Evolutionary conservation across 495 filamentous ascomycete species (phyloP).

Genomic region (Penicillium parvum): DNA sequence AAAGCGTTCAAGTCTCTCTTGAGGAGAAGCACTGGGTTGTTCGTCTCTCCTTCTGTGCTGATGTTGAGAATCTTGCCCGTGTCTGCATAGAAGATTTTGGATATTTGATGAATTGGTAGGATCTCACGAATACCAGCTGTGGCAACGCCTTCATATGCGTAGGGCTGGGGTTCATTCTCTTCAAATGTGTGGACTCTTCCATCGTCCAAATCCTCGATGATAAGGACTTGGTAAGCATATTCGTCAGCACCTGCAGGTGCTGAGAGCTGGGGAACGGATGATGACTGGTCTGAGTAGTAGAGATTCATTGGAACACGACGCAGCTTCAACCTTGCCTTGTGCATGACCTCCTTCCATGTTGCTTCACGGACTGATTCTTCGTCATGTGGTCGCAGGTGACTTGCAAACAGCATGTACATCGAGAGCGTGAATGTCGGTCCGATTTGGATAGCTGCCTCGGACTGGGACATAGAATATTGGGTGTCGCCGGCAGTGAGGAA

Average conservation of each 20-base stretch:
- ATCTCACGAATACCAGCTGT: slow-evolving; percentile 77
- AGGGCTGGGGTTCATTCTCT: slow-evolving; percentile 55
- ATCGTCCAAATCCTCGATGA: slow-evolving; percentile 92
- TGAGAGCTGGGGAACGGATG: slow-evolving; percentile 41
- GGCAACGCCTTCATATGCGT: slow-evolving; percentile 63
- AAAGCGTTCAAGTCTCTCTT: slow-evolving; percentile 77
- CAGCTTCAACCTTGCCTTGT: slow-evolving; percentile 85
- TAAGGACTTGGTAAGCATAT: slow-evolving; percentile 83
- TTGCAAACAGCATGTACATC: slow-evolving; percentile 93
- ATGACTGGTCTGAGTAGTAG: slow-evolving; percentile 20
- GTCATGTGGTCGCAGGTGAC: slow-evolving; percentile 65
- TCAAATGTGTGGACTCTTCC: slow-evolving; percentile 82
- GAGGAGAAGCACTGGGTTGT: slow-evolving; percentile 80
- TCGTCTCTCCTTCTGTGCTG: slow-evolving; percentile 68
- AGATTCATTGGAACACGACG: slow-evolving; percentile 51
- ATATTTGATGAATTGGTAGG: slow-evolving; percentile 85
- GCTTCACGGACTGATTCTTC: slow-evolving; percentile 64
- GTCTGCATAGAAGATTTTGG: slow-evolving; percentile 96
- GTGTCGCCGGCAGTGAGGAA: slow-evolving; percentile 86
- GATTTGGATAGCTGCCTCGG: slow-evolving; percentile 69
- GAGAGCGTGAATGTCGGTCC: slow-evolving; percentile 86
- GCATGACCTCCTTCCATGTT: slow-evolving; percentile 96
- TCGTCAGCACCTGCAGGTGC: slow-evolving; percentile 55
- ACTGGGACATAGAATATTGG: slow-evolving; percentile 65
- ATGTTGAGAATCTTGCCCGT: slow-evolving; percentile 94